Evolutionary conservation across 495 filamentous ascomycete species (phyloP).

Genomic region (Trichocladium antarcticum): DNA sequence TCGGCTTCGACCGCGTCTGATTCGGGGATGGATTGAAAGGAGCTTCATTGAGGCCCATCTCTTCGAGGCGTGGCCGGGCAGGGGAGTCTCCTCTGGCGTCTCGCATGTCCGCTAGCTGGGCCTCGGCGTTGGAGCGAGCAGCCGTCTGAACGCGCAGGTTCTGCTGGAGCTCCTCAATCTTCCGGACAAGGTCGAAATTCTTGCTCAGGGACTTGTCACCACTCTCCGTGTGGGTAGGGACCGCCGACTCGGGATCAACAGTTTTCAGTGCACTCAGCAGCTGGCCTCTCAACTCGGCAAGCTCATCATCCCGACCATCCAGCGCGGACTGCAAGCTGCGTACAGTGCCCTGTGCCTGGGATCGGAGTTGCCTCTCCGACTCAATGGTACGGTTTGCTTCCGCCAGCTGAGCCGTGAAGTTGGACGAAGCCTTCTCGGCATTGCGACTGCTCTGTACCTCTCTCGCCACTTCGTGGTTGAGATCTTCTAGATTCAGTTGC

Average conservation of each 20-base stretch:
- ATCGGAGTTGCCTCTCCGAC: slow-evolving; percentile 75
- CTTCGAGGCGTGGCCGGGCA: slow-evolving; percentile 60
- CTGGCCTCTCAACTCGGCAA: slow-evolving; percentile 67
- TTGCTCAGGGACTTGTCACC: slow-evolving; percentile 39
- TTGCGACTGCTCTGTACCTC: slow-evolving; percentile 86
- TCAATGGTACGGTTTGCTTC: slow-evolving; percentile 85
- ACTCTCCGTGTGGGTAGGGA: slow-evolving; percentile 36
- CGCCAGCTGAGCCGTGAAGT: slow-evolving; percentile 67
- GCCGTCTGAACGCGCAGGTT: slow-evolving; percentile 79
- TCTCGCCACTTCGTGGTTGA: slow-evolving; percentile 83
- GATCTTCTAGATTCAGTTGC: slow-evolving; percentile 75
- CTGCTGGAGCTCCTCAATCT: slow-evolving; percentile 79
- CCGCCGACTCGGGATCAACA: slow-evolving; percentile 62
- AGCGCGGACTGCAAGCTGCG: slow-evolving; percentile 67
- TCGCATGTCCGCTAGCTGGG: slow-evolving; percentile 69
- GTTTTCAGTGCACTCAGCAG: slow-evolving; percentile 72
- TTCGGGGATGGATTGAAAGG: slow-evolving; percentile 66
- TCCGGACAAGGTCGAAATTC: slow-evolving; percentile 74
- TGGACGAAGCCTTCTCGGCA: slow-evolving; percentile 85
- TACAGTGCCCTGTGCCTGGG: slow-evolving; percentile 76
- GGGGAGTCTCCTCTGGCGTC: slow-evolving; percentile 63
- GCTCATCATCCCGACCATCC: slow-evolving; percentile 65
- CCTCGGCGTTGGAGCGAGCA: slow-evolving; percentile 70
- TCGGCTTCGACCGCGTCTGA: slow-evolving; percentile 62
- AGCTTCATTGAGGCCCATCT: slow-evolving; percentile 77